Percentiles rank a stretch among this genome's conserved stretches.
Conservation (phyloP, 2,329 filamentous ascomycete species). For the Fusarium proliferatum region DNA sequence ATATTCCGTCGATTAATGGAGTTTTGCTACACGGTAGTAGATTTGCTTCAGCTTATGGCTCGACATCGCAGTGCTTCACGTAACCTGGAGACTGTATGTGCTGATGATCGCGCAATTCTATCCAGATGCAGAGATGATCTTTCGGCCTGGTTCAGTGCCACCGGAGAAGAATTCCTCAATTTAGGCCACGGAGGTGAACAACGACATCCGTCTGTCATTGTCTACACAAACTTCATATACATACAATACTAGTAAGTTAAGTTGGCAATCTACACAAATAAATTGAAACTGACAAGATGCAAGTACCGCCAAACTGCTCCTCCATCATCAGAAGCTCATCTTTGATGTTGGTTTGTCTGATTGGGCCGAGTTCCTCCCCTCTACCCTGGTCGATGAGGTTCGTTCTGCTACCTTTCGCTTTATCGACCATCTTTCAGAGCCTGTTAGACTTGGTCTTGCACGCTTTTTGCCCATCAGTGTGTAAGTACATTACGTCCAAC, state of each 20-base stretch:
- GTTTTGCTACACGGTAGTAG: not conserved
- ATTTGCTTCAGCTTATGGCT: not conserved
- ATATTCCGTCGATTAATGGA: not conserved
- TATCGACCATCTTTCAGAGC: not conserved
- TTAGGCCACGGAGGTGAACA: not conserved
- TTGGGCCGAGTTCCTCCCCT: not conserved
- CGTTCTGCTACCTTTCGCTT: not conserved
- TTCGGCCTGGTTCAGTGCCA: not conserved
- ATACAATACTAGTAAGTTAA: not conserved
- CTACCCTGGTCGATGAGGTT: not conserved
- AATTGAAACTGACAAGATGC: not conserved
- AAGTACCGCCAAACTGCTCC: not conserved
- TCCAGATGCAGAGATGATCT: not conserved
- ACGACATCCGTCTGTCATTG: not conserved
- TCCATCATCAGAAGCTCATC: not conserved
- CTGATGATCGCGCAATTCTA: not conserved
- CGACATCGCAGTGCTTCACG: not conserved
- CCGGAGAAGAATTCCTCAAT: not conserved
- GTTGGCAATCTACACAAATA: accelerated
- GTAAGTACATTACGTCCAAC: not conserved
- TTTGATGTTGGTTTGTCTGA: not conserved
- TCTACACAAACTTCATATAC: not conserved
- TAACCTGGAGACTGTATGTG: not conserved
- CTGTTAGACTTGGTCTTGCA: not conserved
- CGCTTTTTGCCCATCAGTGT: not conserved